These are phyloP conservation scores for Daldinia sp. DNA, from an alignment of 2,329 filamentous ascomycete species.

Conservation along the genomic window DNA sequence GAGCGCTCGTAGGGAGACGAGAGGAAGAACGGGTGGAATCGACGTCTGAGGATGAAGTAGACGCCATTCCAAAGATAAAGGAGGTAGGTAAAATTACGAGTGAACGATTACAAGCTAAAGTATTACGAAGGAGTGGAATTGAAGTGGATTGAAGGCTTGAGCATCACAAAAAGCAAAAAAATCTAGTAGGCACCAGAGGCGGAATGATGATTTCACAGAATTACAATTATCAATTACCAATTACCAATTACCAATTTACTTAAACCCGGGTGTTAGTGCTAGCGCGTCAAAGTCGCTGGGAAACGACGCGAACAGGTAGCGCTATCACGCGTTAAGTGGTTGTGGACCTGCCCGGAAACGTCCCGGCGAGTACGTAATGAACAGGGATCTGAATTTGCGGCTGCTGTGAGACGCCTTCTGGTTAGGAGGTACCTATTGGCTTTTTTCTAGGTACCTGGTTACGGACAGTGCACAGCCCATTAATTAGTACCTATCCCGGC, in stretches of 20 bases:
- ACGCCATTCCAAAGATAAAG: conserved; percentile 35
- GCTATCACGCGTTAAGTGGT: conserved; percentile 53
- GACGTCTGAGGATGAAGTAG: conserved; percentile 34
- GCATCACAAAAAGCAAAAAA: conserved; percentile 13
- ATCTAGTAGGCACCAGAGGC: conserved; percentile 6
- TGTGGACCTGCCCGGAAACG: conserved; percentile 27
- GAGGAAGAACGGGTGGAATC: conserved; percentile 41
- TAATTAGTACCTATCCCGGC: not conserved
- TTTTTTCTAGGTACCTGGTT: too few relatives aligned
- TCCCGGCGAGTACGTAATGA: conserved; percentile 8
- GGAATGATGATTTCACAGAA: conserved; percentile 48
- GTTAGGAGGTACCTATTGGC: too few relatives aligned
- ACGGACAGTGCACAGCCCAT: not conserved
- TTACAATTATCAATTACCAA: conserved; percentile 17
- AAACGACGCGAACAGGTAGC: conserved; percentile 48
- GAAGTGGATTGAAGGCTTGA: not conserved
- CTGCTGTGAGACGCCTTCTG: not conserved
- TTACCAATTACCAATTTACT: conserved; percentile 29
- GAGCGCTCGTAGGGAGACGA: conserved; percentile 38
- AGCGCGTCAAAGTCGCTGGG: conserved; percentile 47
- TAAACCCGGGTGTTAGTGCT: conserved; percentile 20
- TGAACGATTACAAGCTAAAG: conserved; percentile 7
- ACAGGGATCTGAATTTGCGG: not conserved
- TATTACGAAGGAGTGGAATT: conserved; percentile 9
- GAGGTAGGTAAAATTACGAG: not conserved